A percentile compares a stretch with the other conserved stretches of the same genome.
Evolutionary conservation across 345 rosid species (phyloP).

Genomic region (Sisymbrium irio): DNA sequence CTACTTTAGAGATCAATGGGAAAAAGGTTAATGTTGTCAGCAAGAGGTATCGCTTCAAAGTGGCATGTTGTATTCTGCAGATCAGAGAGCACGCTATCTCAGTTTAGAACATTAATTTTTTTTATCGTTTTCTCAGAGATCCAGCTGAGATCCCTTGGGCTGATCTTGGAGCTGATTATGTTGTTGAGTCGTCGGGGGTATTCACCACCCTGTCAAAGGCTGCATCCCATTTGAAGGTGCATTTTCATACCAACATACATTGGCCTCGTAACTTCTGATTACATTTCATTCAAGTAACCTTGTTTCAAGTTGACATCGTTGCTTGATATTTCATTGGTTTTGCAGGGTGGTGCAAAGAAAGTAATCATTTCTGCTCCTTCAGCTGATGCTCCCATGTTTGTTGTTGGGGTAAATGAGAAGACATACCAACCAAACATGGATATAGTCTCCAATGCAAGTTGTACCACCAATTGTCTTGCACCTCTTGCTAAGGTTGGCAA

Average conservation of each 20-base stretch:
- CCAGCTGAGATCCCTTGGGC: conserved; percentile 99
- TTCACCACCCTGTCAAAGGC: conserved; percentile 92
- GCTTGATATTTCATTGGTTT: conserved; percentile 13
- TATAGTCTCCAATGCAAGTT: conserved; percentile 96
- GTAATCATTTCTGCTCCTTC: conserved; percentile 99
- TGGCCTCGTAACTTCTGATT: background rate
- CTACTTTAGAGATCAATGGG: conserved; percentile 91
- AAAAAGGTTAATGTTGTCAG: conserved; percentile 63
- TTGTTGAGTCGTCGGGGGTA: conserved; percentile 93
- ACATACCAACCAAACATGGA: conserved; percentile 85
- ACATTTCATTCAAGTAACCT: background rate
- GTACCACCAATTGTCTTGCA: conserved; percentile 99
- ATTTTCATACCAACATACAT: conserved; percentile 2
- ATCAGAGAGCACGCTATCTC: conserved; percentile 7
- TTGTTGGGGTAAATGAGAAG: conserved; percentile 92
- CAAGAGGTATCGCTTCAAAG: conserved; percentile 57
- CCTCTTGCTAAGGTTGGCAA: conserved; percentile 94
- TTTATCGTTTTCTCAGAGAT: conserved; percentile 48
- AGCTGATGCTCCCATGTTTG: conserved; percentile 99
- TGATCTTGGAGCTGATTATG: conserved; percentile 80
- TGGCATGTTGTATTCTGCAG: conserved; percentile 3
- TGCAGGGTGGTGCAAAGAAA: conserved; percentile 94
- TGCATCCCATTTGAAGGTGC: conserved; percentile 76
- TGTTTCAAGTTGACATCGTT: background rate
- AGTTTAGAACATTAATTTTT: conserved; percentile 12